Evolutionary conservation across 1,284 basidiomycete genomes (phyloP), one percentile per base, ranked within the genome.

Genomic region (Leccinum insigne): DNA sequence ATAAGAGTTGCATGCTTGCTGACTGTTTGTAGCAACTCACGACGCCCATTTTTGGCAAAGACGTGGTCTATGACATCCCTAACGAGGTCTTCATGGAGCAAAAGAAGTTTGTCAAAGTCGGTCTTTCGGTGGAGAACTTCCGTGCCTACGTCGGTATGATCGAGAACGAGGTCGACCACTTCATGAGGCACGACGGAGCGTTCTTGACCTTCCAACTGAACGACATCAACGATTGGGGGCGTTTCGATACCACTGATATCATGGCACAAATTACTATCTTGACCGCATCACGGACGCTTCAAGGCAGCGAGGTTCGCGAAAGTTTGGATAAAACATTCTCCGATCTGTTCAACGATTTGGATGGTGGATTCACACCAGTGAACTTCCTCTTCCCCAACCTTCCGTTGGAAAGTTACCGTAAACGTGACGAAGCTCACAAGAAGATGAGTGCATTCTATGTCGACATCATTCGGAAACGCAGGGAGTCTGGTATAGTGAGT

Each of bases 71-170:
- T 78, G 97, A 99, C 75, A 91, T 95, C 64, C 97, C 98, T 38
- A 99, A 99, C 78, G 92, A 96, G 64, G 84, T 95, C 62, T 90
- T 99, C 77, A 99, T 99, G 97, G 96, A 99, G 77, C 98, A 99
- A 80, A 99, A 99, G 85, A 94, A 93, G 78, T 98, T 99, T 70
- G 90, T 96, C 79, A 98, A 97, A 81, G 91, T 95, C 70, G 96
- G 97, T 54, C 86, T 99, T 9, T 93, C 95, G 8, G 88, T 87
- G 21, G 97, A 99, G 40, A 97, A 98, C 77, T 91, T 99, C 79
- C 88, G 91, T 47, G 85, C 88, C 54, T 99, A 99, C 75, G 92
- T 98, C 44, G 88, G 89, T 63, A 92, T 98, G 87, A 95, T 99
- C 71, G 89, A 91, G 66, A 83, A 92, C 47, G 96, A 98, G 78